Percentiles rank a stretch among this genome's conserved stretches.
Conservation (phyloP, 371 early-diverging fungal genomes). For the Mortierella sp. region DNA sequence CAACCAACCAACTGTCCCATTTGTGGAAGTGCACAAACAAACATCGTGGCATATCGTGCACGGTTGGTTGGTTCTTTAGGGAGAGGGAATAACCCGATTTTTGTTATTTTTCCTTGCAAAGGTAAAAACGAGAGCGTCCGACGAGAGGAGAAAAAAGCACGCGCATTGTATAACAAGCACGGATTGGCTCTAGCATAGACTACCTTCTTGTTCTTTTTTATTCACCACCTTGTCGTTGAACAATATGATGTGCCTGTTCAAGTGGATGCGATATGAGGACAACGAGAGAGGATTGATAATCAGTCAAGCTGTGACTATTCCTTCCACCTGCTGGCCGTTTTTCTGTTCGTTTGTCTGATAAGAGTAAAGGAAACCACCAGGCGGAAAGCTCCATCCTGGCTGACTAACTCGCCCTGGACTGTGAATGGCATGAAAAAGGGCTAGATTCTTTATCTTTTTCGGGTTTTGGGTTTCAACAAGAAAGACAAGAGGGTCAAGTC, state of each 20-base stretch:
- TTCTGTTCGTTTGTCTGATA: neutral
- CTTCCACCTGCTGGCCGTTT: neutral
- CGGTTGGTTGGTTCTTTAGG: constrained; percentile 31
- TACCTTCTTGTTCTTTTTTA: neutral
- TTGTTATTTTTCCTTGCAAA: neutral
- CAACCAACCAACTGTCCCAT: neutral
- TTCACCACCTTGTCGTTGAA: neutral
- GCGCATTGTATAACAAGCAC: neutral
- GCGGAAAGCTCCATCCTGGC: neutral
- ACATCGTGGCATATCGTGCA: constrained; percentile 21
- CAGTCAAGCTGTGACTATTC: neutral
- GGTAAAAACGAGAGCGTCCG: neutral
- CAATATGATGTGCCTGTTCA: neutral
- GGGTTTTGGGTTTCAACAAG: neutral
- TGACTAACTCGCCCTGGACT: neutral
- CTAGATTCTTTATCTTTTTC: neutral
- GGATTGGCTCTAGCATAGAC: neutral
- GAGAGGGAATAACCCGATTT: neutral
- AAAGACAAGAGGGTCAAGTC: neutral
- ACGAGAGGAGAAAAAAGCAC: neutral
- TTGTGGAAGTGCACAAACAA: neutral
- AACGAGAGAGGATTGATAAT: neutral
- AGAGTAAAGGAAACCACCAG: neutral
- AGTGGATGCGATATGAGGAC: neutral
- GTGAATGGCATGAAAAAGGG: neutral